Percentiles rank a stretch among this genome's conserved stretches.
Conservation (phyloP, 2,329 filamentous ascomycete species). For the Emericellopsis atlantica region DNA sequence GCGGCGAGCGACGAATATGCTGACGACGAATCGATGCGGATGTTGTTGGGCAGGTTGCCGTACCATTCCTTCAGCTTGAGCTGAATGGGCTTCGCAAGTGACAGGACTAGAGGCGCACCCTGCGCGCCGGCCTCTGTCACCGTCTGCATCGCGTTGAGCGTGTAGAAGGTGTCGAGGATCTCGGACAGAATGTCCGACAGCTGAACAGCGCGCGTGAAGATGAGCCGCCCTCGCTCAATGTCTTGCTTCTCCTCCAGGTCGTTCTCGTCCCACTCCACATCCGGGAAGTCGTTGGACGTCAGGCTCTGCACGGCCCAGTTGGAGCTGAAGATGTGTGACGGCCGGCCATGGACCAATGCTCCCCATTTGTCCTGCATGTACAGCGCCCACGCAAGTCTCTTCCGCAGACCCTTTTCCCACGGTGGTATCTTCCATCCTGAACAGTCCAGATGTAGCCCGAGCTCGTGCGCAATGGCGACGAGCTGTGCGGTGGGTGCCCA, state of each 20-base stretch:
- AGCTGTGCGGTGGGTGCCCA: conserved; percentile 81
- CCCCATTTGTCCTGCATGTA: conserved; percentile 95
- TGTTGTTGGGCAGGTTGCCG: conserved; percentile 47
- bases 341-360: conserved; percentile 71
- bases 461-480: conserved; percentile 75
- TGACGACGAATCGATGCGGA: conserved; percentile 51
- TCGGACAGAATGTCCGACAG: conserved; percentile 66
- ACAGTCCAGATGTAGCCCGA: conserved; percentile 83
- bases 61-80: conserved; percentile 78
- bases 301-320: conserved; percentile 69
- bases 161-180: conserved; percentile 75
- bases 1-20: conserved; percentile 9
- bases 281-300: conserved; percentile 58
- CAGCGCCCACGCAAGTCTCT: conserved; percentile 78
- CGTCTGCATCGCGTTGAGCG: conserved; percentile 59
- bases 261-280: conserved; percentile 54
- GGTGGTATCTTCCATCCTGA: conserved; percentile 73
- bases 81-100: conserved; percentile 70
- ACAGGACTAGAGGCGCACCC: conserved; percentile 60
- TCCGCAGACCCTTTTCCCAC: conserved; percentile 78
- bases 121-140: conserved; percentile 54
- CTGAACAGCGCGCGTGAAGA: conserved; percentile 66
- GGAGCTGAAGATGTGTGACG: conserved; percentile 56
- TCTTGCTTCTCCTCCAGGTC: conserved; percentile 50
- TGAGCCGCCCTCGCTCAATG: conserved; percentile 52